phyloP scores from a whole-genome alignment of 164 flowering plant genomes.

The Cinnamomum micranthum region DNA sequence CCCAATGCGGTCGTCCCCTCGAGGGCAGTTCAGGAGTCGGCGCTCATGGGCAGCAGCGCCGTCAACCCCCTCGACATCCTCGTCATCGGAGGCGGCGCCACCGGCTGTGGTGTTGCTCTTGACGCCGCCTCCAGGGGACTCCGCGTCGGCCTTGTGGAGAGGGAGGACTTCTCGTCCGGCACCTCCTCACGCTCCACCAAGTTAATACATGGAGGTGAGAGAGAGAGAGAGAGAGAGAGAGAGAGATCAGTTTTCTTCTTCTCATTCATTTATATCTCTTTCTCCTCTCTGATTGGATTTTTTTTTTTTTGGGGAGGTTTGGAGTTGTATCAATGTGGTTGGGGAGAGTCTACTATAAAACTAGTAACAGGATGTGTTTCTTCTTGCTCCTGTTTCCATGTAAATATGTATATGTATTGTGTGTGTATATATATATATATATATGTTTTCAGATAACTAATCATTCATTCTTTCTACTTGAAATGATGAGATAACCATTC shows the following conservation, averaged over 20 bases:
- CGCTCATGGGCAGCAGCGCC: conserved; percentile 51
- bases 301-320: too few species aligned
- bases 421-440: too few species aligned
- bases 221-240: too few species aligned
- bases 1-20: conserved; percentile 55
- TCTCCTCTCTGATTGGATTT: neutral
- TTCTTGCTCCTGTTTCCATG: too few species aligned
- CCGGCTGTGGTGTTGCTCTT: conserved; percentile 90
- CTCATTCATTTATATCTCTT: neutral
- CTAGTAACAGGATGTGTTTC: too few species aligned
- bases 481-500: too few species aligned
- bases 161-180: conserved; percentile 95
- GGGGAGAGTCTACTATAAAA: too few species aligned
- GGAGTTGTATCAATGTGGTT: too few species aligned
- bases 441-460: too few species aligned
- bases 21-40: conserved; percentile 55
- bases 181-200: conserved; percentile 95
- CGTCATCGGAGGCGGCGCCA: conserved; percentile 93
- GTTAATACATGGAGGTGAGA: conserved; percentile 84
- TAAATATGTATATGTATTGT: too few species aligned
- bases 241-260: neutral
- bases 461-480: too few species aligned
- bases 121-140: conserved; percentile 87
- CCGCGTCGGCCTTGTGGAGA: conserved; percentile 89
- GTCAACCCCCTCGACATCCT: conserved; percentile 78